Evolutionary conservation across 805 yeast genomes (phyloP), one percentile per base, ranked within the genome.

Genomic region (Starmerella tilneyi): DNA sequence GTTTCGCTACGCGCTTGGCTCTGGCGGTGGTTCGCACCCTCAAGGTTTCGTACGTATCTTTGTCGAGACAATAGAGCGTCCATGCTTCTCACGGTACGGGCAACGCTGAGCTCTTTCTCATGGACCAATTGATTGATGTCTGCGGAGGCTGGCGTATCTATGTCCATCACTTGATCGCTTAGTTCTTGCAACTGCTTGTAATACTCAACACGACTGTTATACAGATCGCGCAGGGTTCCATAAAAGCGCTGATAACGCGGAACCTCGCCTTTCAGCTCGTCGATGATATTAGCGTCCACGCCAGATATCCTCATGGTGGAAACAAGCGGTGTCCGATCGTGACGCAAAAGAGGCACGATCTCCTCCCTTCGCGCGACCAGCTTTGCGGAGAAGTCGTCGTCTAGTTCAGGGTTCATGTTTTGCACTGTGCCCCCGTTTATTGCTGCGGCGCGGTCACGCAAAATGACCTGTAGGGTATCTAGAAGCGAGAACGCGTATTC

Each of bases 151-250:
- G 64, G 31, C 13, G 68, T 61, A 20, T 65, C 66, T 43, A 74
- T 65, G 8, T 75, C 71, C 7, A 72, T 72, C 28, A 89, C 88
- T 33, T 78, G 78, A 62, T 92, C 97, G 0, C 96, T 85, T 20
- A 88, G 72, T 43, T 72, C 79, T 61, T 92, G 98, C 24, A 92
- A 70, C 49, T 84, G 88, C 55, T 78, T 77, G 65, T 79, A 92
- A 61, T 88, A 92, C 34, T 74, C 81, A 30, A 89, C 73, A 43
- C 89, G 76, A n/a, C 78, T 66, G 62, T 89, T 92, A 64, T 79
- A 89, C 0, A 83, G 71, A 26, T 73, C 72, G 51, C 84, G 76
- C 34, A 67, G 65, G 17, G 73, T 71, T 32, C 74, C 68, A 12
- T 73, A 56, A 48, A 74, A 81, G 31, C 71, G 69, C 24, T 70